Percentiles rank a stretch among this genome's conserved stretches.
Evolutionary conservation across 192 early-diverging fungal species (phyloP).

Genomic region (Chytriomyces confervae): DNA sequence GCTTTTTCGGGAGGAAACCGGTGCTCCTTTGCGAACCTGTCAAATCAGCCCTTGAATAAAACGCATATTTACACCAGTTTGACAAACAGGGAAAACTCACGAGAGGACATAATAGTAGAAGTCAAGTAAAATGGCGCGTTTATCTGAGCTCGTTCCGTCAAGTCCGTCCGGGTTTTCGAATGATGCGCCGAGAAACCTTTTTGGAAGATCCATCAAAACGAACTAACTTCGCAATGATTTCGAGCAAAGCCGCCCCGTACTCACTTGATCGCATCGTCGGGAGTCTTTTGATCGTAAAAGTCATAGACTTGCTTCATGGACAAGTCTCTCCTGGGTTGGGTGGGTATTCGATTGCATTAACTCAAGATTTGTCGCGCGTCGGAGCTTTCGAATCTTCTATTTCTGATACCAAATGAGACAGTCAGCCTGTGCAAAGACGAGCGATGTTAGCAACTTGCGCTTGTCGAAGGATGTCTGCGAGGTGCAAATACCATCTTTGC

Average conservation of each 20-base stretch:
- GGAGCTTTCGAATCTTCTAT: neutral
- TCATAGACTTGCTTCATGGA: constrained; percentile 60
- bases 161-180: neutral
- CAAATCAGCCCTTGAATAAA: neutral
- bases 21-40: constrained; percentile 55
- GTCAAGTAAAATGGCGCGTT: constrained; percentile 53
- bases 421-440: neutral
- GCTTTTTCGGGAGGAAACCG: constrained; percentile 58
- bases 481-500: neutral
- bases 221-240: constrained; percentile 33
- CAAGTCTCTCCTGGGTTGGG: constrained; percentile 44
- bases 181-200: neutral
- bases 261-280: constrained; percentile 44
- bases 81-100: constrained; percentile 30
- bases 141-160: constrained; percentile 14
- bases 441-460: no score
- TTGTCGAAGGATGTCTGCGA: no score
- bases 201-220: constrained; percentile 26
- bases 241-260: neutral
- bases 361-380: no score
- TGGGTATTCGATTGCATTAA: no score
- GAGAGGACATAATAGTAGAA: constrained; percentile 59
- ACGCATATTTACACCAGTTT: neutral
- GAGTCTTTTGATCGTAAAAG: constrained; percentile 39
- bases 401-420: constrained; percentile 3